phyloP scores from a whole-genome alignment of 768 basidiomycete species.

The Mycena polygramma region DNA sequence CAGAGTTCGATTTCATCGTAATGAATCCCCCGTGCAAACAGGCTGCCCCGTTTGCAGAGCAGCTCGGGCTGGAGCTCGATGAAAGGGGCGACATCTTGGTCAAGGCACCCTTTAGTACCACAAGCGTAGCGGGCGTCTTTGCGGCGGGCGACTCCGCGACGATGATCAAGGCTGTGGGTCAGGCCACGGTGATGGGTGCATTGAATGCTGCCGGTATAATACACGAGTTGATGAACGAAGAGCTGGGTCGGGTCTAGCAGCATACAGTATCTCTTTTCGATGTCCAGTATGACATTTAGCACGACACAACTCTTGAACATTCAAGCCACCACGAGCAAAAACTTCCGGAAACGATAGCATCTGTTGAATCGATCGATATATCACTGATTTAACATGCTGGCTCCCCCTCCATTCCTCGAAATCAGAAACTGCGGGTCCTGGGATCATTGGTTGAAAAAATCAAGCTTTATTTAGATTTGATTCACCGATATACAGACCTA shows the following conservation, averaged over 20 bases:
- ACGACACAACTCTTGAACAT: no score
- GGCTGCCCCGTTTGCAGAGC: constrained; percentile 3
- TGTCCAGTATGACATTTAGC: no score
- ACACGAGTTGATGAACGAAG: constrained; percentile 1
- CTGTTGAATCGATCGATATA: no score
- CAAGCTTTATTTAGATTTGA: no score
- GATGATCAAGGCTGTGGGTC: constrained; percentile 1
- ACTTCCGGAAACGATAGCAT: no score
- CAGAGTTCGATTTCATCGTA: constrained; percentile 2
- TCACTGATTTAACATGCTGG: no score
- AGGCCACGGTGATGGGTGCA: neutral
- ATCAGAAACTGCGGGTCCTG: no score
- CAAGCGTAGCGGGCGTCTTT: neutral
- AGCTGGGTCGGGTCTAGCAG: constrained; percentile 4
- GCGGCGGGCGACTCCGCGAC: constrained; percentile 17
- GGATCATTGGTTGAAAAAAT: no score
- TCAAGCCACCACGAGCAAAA: no score
- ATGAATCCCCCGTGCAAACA: neutral
- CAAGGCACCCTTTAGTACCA: neutral
- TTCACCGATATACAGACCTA: no score
- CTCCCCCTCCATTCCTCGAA: no score
- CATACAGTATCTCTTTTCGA: no score
- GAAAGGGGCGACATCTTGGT: constrained; percentile 4
- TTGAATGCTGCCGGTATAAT: neutral
- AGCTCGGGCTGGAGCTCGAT: constrained; percentile 12